Evolutionary conservation across 2,329 filamentous ascomycete species (phyloP).

Genomic region (Aspergillus udagawae): DNA sequence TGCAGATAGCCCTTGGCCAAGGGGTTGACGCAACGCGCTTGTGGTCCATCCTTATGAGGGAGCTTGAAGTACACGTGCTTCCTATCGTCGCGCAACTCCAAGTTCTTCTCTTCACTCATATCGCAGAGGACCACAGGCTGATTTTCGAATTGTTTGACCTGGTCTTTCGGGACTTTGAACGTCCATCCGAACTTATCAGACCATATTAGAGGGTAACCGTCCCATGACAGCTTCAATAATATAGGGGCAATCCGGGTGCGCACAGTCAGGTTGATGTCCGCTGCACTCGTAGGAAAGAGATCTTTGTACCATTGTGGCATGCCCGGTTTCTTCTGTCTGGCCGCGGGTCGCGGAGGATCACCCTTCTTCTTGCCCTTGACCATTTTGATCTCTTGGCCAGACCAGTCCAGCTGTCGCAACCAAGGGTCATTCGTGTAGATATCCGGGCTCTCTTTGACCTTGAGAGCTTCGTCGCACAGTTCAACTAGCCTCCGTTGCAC

Average conservation of each 20-base stretch:
- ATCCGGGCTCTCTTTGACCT: constrained; percentile 64
- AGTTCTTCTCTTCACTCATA: constrained; percentile 70
- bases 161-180: constrained; percentile 66
- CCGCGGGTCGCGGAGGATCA: constrained; percentile 71
- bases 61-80: constrained; percentile 79
- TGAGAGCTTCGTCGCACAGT: constrained; percentile 72
- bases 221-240: constrained; percentile 80
- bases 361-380: constrained; percentile 85
- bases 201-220: constrained; percentile 86
- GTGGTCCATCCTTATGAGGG: constrained; percentile 91
- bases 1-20: constrained; percentile 85
- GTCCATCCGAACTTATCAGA: constrained; percentile 92
- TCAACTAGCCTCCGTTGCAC: constrained; percentile 71
- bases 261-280: constrained; percentile 71
- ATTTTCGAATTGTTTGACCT: constrained; percentile 62
- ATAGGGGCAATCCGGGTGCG: constrained; percentile 84
- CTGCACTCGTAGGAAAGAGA: constrained; percentile 66
- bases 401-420: constrained; percentile 93
- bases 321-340: constrained; percentile 86
- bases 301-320: constrained; percentile 97
- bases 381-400: constrained; percentile 86
- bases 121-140: constrained; percentile 72
- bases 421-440: constrained; percentile 79
- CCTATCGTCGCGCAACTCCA: constrained; percentile 61
- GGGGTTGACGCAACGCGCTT: constrained; percentile 77